These are phyloP conservation scores for Xerocomellus dryophilus DNA, from an alignment of 768 basidiomycete genomes.

Conservation along the genomic window DNA sequence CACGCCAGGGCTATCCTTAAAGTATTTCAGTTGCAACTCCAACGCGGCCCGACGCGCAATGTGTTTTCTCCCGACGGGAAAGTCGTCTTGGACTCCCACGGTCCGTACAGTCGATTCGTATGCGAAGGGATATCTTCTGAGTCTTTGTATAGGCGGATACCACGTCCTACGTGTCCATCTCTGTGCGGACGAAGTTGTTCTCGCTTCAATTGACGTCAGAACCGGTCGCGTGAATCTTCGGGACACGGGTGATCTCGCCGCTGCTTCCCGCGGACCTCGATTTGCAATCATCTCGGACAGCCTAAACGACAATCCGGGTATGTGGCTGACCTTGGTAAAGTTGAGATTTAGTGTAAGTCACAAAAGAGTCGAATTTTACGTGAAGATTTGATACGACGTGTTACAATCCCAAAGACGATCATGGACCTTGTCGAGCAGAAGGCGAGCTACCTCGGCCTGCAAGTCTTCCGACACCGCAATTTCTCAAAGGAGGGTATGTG, in stretches of 20 bases:
- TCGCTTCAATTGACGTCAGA: constrained; percentile 74
- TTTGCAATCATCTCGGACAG: constrained; percentile 56
- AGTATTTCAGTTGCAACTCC: constrained; percentile 54
- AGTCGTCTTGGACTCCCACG: constrained; percentile 52
- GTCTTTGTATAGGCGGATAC: constrained; percentile 41
- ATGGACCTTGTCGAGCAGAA: constrained; percentile 80
- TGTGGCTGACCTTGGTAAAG: constrained; percentile 53
- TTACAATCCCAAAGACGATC: constrained; percentile 61
- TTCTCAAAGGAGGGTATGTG: constrained; percentile 59
- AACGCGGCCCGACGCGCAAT: constrained; percentile 44
- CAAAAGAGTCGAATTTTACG: neutral
- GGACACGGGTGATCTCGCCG: constrained; percentile 78
- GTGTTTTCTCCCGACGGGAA: constrained; percentile 65
- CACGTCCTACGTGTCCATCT: constrained; percentile 65
- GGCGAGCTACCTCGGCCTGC: constrained; percentile 80
- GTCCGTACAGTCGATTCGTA: constrained; percentile 34
- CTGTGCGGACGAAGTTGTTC: constrained; percentile 72
- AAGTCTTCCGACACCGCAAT: constrained; percentile 66
- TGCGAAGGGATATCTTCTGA: constrained; percentile 3
- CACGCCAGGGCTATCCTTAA: constrained; percentile 65
- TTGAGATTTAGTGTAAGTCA: constrained; percentile 61
- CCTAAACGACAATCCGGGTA: constrained; percentile 66
- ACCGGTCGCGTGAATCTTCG: constrained; percentile 76
- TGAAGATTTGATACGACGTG: neutral
- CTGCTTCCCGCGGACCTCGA: constrained; percentile 66